These are phyloP conservation scores for Crithidia acanthocephali DNA, from an alignment of 208 protist genomes.

Conservation along the genomic window DNA sequence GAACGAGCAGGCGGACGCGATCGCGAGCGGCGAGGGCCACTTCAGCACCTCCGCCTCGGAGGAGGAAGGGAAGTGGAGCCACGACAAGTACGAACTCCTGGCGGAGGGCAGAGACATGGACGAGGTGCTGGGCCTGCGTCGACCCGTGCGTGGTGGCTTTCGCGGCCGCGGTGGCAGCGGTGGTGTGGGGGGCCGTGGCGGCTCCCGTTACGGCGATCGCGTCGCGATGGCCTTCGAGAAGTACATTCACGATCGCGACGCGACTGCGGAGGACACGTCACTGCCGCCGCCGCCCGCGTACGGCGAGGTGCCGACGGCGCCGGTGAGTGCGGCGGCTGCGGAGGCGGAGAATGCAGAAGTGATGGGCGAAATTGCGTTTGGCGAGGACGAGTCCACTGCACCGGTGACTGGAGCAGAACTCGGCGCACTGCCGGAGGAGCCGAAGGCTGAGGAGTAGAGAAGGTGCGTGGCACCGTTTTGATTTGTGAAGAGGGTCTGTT, in stretches of 20 bases:
- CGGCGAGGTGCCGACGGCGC: constrained; percentile 8
- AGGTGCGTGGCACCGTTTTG: neutral
- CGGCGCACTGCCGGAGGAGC: constrained; percentile 21
- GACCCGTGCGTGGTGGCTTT: constrained; percentile 29
- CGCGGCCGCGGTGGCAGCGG: constrained; percentile 42
- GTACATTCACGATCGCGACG: constrained; percentile 61
- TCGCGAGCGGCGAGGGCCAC: neutral
- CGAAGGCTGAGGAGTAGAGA: constrained; percentile 10
- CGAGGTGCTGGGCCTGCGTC: constrained; percentile 49
- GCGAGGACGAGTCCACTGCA: constrained; percentile 20
- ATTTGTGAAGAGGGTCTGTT: no score
- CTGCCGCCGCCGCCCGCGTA: neutral
- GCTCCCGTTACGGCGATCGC: constrained; percentile 40
- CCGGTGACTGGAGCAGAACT: constrained; percentile 22
- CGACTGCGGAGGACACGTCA: constrained; percentile 2
- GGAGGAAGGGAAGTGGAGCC: constrained; percentile 54
- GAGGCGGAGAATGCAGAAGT: neutral
- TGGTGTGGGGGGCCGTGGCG: constrained; percentile 10
- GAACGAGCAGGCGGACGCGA: neutral
- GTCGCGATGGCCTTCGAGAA: constrained; percentile 56
- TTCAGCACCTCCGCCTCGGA: constrained; percentile 7
- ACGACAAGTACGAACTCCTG: constrained; percentile 79
- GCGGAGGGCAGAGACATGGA: constrained; percentile 60
- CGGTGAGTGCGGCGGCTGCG: neutral
- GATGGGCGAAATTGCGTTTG: constrained; percentile 34